Evolutionary conservation across 371 early-diverging fungal genomes (phyloP), one percentile per base, ranked within the genome.

Genomic region (Lichtheimia corymbifera): DNA sequence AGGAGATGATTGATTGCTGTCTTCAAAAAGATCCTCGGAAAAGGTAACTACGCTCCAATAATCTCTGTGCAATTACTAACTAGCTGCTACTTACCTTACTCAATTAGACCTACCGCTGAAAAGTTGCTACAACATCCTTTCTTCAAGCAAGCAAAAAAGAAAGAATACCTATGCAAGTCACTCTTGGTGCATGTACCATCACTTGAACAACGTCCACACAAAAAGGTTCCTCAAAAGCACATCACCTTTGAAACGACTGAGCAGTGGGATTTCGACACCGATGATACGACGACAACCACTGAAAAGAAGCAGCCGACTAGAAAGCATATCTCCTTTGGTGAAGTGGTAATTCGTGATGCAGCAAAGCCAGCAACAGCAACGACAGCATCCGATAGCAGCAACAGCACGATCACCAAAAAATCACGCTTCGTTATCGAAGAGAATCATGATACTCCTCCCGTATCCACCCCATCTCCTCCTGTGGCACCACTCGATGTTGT

Each of bases 1-100:
- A 93, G 63, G 94, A 95, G 13, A 88, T 95, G 90, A 89, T 94
- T 52, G 93, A 93, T 65, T 42, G 65, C 22, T 94, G 96, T 76
- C 73, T 95, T 20, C 78, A 86, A 53, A 93, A 93, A 64, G 94
- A 95, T 66, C 94, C 94, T 1, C 60, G 73, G 5, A 89, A 88
- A 70, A 77, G 94, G 91, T 89, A 74, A 47, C 35, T 35, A 9
- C 35, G 50, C 56, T 35, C 15, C 22, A 25, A 12, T 44, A 35
- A 35, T 35, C 35, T 11, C 56, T 47, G 22, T 18, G 11, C 22
- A n/a, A 50, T 27, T 49, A 17, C 50, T 42, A 11, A 55, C 40
- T 11, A 53, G 45, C 47, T 17, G n/a, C n/a, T n/a, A n/a, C n/a
- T n/a, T n/a, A 13, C 22, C 40, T 28, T 30, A 42, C 28, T 40